Conservation (phyloP, 2,329 filamentous ascomycete genomes). For the Endoconidiophora polonica region DNA sequence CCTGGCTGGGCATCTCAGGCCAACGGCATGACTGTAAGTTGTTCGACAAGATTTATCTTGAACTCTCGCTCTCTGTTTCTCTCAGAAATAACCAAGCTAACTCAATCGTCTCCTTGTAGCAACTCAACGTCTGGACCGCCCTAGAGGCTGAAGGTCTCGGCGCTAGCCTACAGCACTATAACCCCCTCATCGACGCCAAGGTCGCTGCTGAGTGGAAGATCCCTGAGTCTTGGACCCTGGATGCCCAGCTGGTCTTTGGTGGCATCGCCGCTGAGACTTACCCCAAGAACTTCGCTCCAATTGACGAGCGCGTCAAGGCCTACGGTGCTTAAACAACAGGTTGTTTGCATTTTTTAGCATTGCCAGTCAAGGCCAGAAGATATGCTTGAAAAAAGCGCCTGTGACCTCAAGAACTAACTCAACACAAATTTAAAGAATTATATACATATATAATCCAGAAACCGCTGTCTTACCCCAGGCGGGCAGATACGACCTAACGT, state of each 20-base stretch:
- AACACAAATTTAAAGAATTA: no score
- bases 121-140: constrained; percentile 65
- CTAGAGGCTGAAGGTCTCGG: constrained; percentile 73
- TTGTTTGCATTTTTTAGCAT: no score
- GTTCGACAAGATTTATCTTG: background rate
- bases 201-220: constrained; percentile 54
- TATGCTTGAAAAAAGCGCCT: no score
- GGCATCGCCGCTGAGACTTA: constrained; percentile 37
- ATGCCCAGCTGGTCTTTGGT: constrained; percentile 76
- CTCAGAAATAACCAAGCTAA: background rate
- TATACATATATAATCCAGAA: no score
- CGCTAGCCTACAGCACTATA: constrained; percentile 87
- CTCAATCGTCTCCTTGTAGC: constrained; percentile 21
- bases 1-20: constrained; percentile 60
- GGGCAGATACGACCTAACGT: no score
- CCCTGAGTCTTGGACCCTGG: constrained; percentile 56
- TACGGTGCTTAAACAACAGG: constrained; percentile 31
- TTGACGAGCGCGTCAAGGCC: constrained; percentile 52
- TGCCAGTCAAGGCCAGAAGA: no score
- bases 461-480: no score
- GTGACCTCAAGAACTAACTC: no score
- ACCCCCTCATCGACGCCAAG: constrained; percentile 64
- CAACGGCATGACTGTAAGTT: constrained; percentile 49
- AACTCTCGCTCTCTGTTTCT: background rate
- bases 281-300: constrained; percentile 46